Evolutionary conservation across 2,329 filamentous ascomycete species (phyloP).

Genomic region (Xylariaceae sp.): DNA sequence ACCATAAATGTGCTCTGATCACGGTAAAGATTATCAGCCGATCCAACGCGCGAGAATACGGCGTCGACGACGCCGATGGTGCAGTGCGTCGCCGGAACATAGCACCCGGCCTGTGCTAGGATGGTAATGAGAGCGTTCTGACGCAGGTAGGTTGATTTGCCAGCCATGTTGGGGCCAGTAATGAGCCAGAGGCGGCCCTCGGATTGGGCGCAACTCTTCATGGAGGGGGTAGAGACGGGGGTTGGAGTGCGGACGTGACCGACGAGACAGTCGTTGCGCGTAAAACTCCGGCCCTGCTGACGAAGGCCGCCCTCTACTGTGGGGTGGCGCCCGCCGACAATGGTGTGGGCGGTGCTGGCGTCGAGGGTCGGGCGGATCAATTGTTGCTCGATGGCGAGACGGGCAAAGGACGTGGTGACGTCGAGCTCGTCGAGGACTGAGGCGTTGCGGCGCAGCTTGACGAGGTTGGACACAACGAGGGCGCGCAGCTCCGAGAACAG

Average conservation of each 20-base stretch:
- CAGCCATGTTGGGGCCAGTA: conserved; percentile 95
- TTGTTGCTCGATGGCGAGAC: conserved; percentile 68
- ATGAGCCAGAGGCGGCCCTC: conserved; percentile 62
- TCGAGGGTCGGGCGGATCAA: conserved; percentile 73
- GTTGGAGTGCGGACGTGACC: conserved; percentile 65
- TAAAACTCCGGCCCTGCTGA: conserved; percentile 76
- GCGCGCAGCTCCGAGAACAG: conserved; percentile 73
- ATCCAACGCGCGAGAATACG: conserved; percentile 89
- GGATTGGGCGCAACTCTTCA: conserved; percentile 50
- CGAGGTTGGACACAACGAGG: conserved; percentile 73
- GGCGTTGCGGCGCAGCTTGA: conserved; percentile 84
- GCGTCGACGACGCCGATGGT: conserved; percentile 91
- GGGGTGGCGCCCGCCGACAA: conserved; percentile 83
- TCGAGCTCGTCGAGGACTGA: conserved; percentile 91
- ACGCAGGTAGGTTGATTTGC: conserved; percentile 91
- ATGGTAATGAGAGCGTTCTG: conserved; percentile 95
- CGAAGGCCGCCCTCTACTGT: conserved; percentile 83
- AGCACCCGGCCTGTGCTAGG: conserved; percentile 86
- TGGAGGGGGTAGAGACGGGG: neutral
- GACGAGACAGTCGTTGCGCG: conserved; percentile 80
- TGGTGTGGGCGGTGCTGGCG: conserved; percentile 54
- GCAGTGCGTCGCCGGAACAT: conserved; percentile 83
- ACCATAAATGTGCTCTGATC: conserved; percentile 99
- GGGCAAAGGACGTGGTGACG: conserved; percentile 80
- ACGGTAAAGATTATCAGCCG: conserved; percentile 88